These are phyloP conservation scores for Acacia concinna DNA, from an alignment of 331 rosid genomes.

Conservation along the genomic window DNA sequence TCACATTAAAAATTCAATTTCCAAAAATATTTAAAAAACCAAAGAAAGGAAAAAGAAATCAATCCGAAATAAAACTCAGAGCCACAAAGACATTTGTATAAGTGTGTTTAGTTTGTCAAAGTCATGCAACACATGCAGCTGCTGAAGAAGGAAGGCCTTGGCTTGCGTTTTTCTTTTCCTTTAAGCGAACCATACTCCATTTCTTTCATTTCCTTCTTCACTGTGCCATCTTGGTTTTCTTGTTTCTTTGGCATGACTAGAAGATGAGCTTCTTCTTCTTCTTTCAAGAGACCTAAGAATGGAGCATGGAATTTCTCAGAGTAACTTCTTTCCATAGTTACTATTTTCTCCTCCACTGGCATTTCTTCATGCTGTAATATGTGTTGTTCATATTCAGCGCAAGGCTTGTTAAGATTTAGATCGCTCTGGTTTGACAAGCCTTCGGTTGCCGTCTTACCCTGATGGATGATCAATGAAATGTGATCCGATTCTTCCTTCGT, in stretches of 20 bases:
- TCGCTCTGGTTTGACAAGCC: slow-evolving; percentile 30
- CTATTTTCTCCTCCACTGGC: slow-evolving; percentile 58
- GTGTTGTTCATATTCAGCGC: slow-evolving; percentile 28
- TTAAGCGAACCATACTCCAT: slow-evolving; percentile 40
- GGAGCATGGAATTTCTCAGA: slow-evolving; percentile 55
- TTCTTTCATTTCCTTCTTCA: slow-evolving; percentile 38
- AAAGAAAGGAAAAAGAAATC: background rate
- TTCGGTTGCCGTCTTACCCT: slow-evolving; percentile 42
- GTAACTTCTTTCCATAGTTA: slow-evolving; percentile 63
- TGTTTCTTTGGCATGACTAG: slow-evolving; percentile 40
- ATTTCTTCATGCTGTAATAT: slow-evolving; percentile 26
- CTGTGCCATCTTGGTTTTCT: slow-evolving; percentile 18
- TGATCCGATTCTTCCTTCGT: slow-evolving; percentile 55
- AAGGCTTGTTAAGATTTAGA: slow-evolving; percentile 23
- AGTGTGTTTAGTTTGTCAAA: slow-evolving; percentile 41
- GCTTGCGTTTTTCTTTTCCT: slow-evolving; percentile 58
- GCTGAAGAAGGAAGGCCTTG: slow-evolving; percentile 60
- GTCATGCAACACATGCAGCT: slow-evolving; percentile 86
- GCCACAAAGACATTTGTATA: slow-evolving; percentile 8
- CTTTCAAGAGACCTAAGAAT: slow-evolving; percentile 51
- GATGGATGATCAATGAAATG: slow-evolving; percentile 55
- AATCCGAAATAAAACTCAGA: slow-evolving; percentile 22
- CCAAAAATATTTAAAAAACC: background rate
- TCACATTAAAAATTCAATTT: slow-evolving; percentile 42
- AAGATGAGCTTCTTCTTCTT: slow-evolving; percentile 54